A percentile compares a stretch with the other conserved stretches of the same genome.
phyloP scores from a whole-genome alignment of 2,329 filamentous ascomycete species.

The Cephalotrichum gorgonifer region DNA sequence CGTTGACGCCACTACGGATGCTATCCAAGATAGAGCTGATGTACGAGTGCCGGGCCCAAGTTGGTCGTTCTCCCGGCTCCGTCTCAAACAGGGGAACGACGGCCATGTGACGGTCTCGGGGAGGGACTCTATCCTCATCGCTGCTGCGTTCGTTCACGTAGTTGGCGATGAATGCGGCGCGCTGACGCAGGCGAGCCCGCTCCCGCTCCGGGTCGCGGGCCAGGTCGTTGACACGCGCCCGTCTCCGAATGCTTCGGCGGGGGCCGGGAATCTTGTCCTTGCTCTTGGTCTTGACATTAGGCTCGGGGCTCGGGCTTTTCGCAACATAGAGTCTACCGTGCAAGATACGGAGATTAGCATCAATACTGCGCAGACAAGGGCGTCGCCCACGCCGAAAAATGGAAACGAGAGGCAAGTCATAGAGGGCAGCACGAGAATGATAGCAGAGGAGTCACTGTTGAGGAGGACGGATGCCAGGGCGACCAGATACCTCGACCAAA shows the following conservation, averaged over 20 bases:
- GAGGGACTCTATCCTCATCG: not conserved
- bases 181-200: not conserved
- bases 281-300: slow-evolving; percentile 1
- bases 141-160: slow-evolving; percentile 1
- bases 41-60: not conserved
- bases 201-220: slow-evolving; percentile 1
- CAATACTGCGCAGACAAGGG: no score
- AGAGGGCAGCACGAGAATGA: not conserved
- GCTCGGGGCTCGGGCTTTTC: not conserved
- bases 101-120: not conserved
- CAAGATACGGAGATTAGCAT: not conserved
- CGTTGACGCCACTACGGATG: not conserved
- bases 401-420: not conserved
- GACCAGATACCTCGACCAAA: not conserved
- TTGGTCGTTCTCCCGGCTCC: not conserved
- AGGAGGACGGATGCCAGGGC: not conserved
- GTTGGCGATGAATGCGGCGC: slow-evolving; percentile 2
- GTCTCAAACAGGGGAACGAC: not conserved
- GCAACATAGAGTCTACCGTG: slow-evolving; percentile 1
- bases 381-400: not conserved
- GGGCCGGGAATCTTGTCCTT: slow-evolving; percentile 1
- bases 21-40: not conserved
- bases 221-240: not conserved
- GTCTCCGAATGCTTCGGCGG: slow-evolving; percentile 3
- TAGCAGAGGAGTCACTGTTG: not conserved